Base-by-base conservation (phyloP, 495 filamentous ascomycete species). In the Xylaria intraflava region DNA sequence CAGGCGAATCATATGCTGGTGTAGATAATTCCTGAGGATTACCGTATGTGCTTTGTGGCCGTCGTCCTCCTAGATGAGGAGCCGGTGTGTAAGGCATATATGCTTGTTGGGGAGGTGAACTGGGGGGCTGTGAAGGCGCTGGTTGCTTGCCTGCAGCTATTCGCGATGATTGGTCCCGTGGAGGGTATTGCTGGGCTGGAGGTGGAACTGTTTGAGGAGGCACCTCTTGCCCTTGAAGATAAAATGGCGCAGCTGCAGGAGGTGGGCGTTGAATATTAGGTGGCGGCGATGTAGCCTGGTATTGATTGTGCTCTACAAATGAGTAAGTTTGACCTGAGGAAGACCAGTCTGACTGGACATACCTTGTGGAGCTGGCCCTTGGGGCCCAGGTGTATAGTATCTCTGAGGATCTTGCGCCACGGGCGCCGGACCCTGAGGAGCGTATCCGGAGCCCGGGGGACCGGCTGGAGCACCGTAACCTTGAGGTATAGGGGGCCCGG, bases 11-110 rank as follows among this genome's bases (percentile, higher is more conserved):
- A 58, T 93, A 94, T 10, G 81, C 80, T 6, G 86, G 86, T n/a
- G 89, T 90, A 29, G 87, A 86, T 36, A 94, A 73, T 73, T 94
- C 89, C 67, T 92, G 89, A 1, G 89, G 88, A 41, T 84, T 82
- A 9, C 83, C 83, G 59, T 87, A 88, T 42, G 82, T 88, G 56
- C 84, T 90, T 65, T 85, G 83, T 4, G 84, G 87, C 24, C 79
- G 77, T 65, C 64, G 69, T 59, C 64, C 73, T 60, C 57, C 70
- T 62, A 65, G 69, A 46, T 66, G 56, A 62, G 73, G 56, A 48
- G 75, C 68, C 58, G 63, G 69, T 60, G 69, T 66, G 64, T 74
- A 80, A 40, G 67, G 52, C 10, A 68, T 56, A 60, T 70, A 76
- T 51, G 64, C 58, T 20, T 68, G 68, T 11, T 64, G 55, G 3